Evolutionary conservation across 2,329 filamentous ascomycete species (phyloP), one percentile per base, ranked within the genome.

Genomic region (Stemphylium lycopersici): DNA sequence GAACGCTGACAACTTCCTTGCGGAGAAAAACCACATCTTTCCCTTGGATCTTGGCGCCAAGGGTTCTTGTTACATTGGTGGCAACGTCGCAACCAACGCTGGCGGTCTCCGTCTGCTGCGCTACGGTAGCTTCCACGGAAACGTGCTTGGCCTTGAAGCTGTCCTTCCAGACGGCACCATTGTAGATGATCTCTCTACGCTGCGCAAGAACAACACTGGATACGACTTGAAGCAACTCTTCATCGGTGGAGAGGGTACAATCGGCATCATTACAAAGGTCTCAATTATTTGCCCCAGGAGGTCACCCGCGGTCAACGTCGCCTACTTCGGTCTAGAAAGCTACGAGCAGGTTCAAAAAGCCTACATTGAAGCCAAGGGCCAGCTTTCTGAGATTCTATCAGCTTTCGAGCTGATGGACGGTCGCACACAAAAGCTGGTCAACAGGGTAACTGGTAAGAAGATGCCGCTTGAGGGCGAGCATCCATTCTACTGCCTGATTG

Each of bases 171-270:
- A 99, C 71, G 95, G 95, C 48, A 97, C 92, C 6, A 84, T 99
- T 64, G 83, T 99, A 40, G 87, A 98, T 67, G 92, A 97, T 67
- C 86, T 99, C 29, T 89, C 86, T 65, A 93, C 85, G 55, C 81
- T 99, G 53, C 87, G 95, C 63, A 99, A 99, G 82, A 98, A 99
- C 82, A 99, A 99, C 80, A 99, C 95, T 2, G 95, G 95, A 24
- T 99, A 98, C 77, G 96, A 99, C 74, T 78, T 97, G 52, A 97
- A 97, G 81, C 93, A 97, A 77, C 84, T 97, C 32, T 97, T 99
- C 75, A 96, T 99, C 68, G 95, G 95, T 40, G 90, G 88, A 29
- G 95, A 99, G 77, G 95, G 95, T 20, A 98, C 95, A 4, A 89
- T 98, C 59, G 95, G 95, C 48, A 90, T 98, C 68, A 90, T 99